A percentile compares a stretch with the other conserved stretches of the same genome.
Evolutionary conservation across 2,329 filamentous ascomycete genomes (phyloP).

Genomic region (Trichoderma atrobrunneum): DNA sequence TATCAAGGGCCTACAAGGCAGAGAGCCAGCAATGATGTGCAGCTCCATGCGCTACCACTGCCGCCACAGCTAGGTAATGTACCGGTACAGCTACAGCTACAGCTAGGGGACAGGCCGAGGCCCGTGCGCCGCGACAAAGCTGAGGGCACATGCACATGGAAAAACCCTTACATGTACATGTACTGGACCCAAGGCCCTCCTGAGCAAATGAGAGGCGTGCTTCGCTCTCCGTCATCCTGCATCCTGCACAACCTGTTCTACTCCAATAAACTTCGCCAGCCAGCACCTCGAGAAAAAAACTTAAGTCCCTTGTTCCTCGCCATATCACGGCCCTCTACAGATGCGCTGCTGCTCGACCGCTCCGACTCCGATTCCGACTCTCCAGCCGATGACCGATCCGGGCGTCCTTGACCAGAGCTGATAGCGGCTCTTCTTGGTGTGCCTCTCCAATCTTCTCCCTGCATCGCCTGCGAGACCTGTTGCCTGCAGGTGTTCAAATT

Average conservation of each 20-base stretch:
- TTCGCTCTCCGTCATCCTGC: slow-evolving; percentile 18
- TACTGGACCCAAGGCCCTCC: slow-evolving; percentile 12
- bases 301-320: background rate
- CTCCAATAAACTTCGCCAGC: slow-evolving; percentile 13
- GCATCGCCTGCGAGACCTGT: background rate
- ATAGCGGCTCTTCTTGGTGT: slow-evolving; percentile 13
- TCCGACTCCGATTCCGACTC: background rate
- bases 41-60: background rate
- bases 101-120: background rate
- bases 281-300: background rate
- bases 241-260: slow-evolving; percentile 13
- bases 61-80: background rate
- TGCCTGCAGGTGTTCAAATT: background rate
- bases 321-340: slow-evolving; percentile 10
- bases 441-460: background rate
- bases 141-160: background rate
- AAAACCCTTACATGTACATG: background rate
- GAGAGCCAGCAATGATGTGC: slow-evolving; percentile 5
- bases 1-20: background rate
- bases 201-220: slow-evolving; percentile 9
- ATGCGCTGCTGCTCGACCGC: slow-evolving; percentile 17
- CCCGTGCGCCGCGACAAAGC: background rate
- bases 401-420: slow-evolving; percentile 19
- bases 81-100: background rate
- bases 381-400: slow-evolving; percentile 17